Evolutionary conservation across 148 eudicot genomes (phyloP).

Genomic region (Polygonum aviculare): DNA sequence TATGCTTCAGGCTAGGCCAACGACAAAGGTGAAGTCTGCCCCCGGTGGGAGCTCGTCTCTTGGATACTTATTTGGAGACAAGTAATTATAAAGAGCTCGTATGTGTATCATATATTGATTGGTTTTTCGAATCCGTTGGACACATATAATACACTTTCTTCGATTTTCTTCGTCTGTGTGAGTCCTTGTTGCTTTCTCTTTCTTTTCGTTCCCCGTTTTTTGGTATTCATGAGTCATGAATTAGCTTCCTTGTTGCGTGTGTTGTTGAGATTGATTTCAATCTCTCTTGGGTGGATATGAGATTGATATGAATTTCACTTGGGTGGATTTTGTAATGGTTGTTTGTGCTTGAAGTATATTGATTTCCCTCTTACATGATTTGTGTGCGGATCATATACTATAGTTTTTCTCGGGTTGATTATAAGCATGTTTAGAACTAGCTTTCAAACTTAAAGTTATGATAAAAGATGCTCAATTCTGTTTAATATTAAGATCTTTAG

Average conservation of each 20-base stretch:
- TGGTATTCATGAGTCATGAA: not conserved
- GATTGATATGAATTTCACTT: not conserved
- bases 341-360: not conserved
- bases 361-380: not conserved
- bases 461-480: too few species aligned
- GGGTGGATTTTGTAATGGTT: not conserved
- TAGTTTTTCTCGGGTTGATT: not conserved
- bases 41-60: slow-evolving; percentile 85
- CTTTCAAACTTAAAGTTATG: too few species aligned
- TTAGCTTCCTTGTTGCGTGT: not conserved
- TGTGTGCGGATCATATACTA: not conserved
- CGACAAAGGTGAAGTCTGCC: slow-evolving; percentile 62
- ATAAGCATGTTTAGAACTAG: not conserved
- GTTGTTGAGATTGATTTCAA: too few species aligned
- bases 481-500: too few species aligned
- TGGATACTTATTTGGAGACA: slow-evolving; percentile 82
- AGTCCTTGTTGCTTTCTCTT: not conserved
- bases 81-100: slow-evolving; percentile 20
- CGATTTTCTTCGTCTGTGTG: not conserved
- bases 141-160: not conserved
- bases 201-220: not conserved
- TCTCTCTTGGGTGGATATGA: not conserved
- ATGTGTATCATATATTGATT: not conserved
- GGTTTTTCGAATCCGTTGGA: not conserved
- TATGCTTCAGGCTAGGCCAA: slow-evolving; percentile 47